Base-by-base conservation (phyloP, 345 rosid species). In the Eucalyptus decipiens region DNA sequence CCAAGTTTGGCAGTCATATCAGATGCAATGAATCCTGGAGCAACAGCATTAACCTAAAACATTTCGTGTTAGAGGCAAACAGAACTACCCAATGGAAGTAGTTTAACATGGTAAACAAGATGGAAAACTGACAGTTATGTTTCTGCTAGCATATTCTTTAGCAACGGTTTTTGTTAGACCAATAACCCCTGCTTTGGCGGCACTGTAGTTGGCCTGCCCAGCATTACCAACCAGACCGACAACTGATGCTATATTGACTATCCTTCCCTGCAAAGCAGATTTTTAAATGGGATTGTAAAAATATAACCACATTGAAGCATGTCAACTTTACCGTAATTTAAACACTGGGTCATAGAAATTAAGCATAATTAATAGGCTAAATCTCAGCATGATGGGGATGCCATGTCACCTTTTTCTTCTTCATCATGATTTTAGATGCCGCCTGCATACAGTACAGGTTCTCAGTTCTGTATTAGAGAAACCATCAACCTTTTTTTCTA, bases 131-230 rank as follows among this genome's bases (percentile, higher is more conserved):
- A 95, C 99, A 91, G 93, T 98, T 49, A 98, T 96, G 89, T 96
- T 96, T 94, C 99, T 94, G 96, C 98, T 93, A 8, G 98, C 95
- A 93, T 94, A 96, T 91, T 98, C 99, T 93, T 90, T 97, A 40
- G 99, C 99, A 87, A 92, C 96, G 90, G 94, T 89, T 92, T 98
- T 98, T 88, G 99, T 96, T 40, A 98, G 87, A 67, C 98, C 96
- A 93, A 98, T 98, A 90, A 98, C 99, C 91, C 99, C 99, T 40
- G 97, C 99, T 93, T 98, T 98, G 34, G 99, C 98, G 50, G 99
- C 99, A 91, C 97, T 96, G 89, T 97, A 98, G 95, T 98, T 98
- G 90, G 99, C 98, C 95, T 98, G 99, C 48, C 99, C 99, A 42
- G 85, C 89, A n/a, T 98, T 98, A 90, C 99, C 99, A 90, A 96